These are phyloP conservation scores for Aspergillus jensenii DNA, from an alignment of 2,329 filamentous ascomycete species.

Conservation along the genomic window DNA sequence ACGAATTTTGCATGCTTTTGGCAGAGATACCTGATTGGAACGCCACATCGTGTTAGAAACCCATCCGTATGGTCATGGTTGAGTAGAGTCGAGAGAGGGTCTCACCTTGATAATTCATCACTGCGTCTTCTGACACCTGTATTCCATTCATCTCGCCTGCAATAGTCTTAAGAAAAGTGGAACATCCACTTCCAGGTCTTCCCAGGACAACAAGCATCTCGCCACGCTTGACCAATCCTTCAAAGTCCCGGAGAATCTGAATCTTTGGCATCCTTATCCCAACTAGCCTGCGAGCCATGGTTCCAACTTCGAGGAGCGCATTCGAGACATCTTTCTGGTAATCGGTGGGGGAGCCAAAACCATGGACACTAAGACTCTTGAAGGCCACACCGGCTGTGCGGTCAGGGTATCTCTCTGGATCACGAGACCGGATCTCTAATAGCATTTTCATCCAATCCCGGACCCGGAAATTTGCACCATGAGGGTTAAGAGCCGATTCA, in stretches of 20 bases:
- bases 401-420: slow-evolving; percentile 52
- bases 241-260: slow-evolving; percentile 63
- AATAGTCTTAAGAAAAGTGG: slow-evolving; percentile 83
- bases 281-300: slow-evolving; percentile 30
- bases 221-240: slow-evolving; percentile 60
- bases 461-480: slow-evolving; percentile 44
- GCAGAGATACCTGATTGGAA: slow-evolving; percentile 30
- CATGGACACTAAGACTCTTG: slow-evolving; percentile 67
- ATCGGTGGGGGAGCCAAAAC: slow-evolving; percentile 66
- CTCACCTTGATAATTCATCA: slow-evolving; percentile 72
- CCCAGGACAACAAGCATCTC: slow-evolving; percentile 61
- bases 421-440: slow-evolving; percentile 45
- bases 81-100: background rate
- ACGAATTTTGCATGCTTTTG: slow-evolving; percentile 62
- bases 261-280: slow-evolving; percentile 48
- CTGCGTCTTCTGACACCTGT: slow-evolving; percentile 65
- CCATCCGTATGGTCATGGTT: background rate
- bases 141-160: slow-evolving; percentile 82
- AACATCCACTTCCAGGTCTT: slow-evolving; percentile 59
- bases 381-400: slow-evolving; percentile 66
- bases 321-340: slow-evolving; percentile 57
- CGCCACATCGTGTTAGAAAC: background rate
- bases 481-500: slow-evolving; percentile 45
- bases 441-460: slow-evolving; percentile 50
- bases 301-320: slow-evolving; percentile 33